These are phyloP conservation scores for Corynespora cassiicola DNA, from an alignment of 2,329 filamentous ascomycete species.

Conservation along the genomic window DNA sequence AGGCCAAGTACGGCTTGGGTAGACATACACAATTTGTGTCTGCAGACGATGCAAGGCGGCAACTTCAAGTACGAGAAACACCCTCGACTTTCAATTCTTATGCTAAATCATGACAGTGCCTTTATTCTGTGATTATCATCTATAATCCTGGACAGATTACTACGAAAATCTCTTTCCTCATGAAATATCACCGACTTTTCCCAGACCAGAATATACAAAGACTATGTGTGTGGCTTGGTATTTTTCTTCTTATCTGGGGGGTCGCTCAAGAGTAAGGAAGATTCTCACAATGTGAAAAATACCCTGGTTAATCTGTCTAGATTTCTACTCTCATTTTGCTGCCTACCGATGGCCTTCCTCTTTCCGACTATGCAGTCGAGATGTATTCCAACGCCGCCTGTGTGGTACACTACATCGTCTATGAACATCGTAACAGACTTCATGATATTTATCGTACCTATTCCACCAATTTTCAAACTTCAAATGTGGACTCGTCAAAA, in stretches of 20 bases:
- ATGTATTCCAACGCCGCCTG: slow-evolving; percentile 17
- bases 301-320: not conserved
- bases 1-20: slow-evolving; percentile 15
- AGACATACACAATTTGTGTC: slow-evolving; percentile 17
- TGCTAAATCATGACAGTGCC: slow-evolving; percentile 10
- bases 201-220: slow-evolving; percentile 11
- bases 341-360: slow-evolving; percentile 12
- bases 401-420: slow-evolving; percentile 14
- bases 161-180: slow-evolving; percentile 21
- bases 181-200: slow-evolving; percentile 21
- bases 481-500: slow-evolving; percentile 18
- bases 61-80: slow-evolving; percentile 10
- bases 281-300: not conserved
- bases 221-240: slow-evolving; percentile 14
- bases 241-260: slow-evolving; percentile 18
- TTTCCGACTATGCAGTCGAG: slow-evolving; percentile 11
- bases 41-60: slow-evolving; percentile 4
- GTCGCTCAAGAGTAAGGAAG: slow-evolving; percentile 16
- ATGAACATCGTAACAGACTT: slow-evolving; percentile 26
- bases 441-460: slow-evolving; percentile 17
- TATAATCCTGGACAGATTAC: slow-evolving; percentile 23
- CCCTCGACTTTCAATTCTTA: not conserved
- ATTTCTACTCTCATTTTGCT: slow-evolving; percentile 18
- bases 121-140: slow-evolving; percentile 14
- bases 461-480: slow-evolving; percentile 16